Evolutionary conservation across 2,329 filamentous ascomycete genomes (phyloP).

Genomic region (Pestalotiopsis fici): DNA sequence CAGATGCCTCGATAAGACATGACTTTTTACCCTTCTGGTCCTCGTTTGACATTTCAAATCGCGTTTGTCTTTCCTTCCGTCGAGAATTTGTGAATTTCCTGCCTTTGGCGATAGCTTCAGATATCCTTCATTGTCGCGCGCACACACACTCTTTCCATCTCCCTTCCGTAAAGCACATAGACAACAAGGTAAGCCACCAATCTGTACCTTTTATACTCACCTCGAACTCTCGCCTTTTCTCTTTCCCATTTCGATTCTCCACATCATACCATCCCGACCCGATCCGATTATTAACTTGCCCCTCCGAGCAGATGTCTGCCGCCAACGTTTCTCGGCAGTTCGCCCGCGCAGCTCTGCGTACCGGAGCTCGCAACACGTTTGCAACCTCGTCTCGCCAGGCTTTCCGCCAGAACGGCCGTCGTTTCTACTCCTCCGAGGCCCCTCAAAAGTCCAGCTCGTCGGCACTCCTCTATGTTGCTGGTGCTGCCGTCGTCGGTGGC

Average conservation of each 20-base stretch:
- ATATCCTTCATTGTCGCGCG: background rate
- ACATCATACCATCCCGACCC: background rate
- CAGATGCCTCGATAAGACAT: conserved; percentile 3
- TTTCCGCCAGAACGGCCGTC: conserved; percentile 74
- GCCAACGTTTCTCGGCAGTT: conserved; percentile 51
- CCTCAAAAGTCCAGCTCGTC: conserved; percentile 50
- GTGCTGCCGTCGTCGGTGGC: conserved; percentile 60
- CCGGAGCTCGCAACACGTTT: conserved; percentile 60
- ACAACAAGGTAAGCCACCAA: background rate
- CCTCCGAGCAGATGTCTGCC: conserved; percentile 40
- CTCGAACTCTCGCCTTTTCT: background rate
- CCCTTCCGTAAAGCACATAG: background rate
- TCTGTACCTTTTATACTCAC: background rate
- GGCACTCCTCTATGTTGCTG: conserved; percentile 57
- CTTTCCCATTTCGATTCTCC: background rate
- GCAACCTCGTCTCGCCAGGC: conserved; percentile 62
- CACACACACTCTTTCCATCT: background rate
- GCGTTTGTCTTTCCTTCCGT: background rate
- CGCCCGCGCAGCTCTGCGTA: conserved; percentile 60
- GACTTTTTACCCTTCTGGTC: background rate
- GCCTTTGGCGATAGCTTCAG: background rate
- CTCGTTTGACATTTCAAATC: background rate
- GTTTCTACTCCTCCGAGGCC: conserved; percentile 76
- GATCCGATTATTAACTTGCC: background rate
- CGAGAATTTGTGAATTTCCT: background rate